phyloP scores from a whole-genome alignment of 2,329 filamentous ascomycete species.

The Pseudogymnoascus sp. region DNA sequence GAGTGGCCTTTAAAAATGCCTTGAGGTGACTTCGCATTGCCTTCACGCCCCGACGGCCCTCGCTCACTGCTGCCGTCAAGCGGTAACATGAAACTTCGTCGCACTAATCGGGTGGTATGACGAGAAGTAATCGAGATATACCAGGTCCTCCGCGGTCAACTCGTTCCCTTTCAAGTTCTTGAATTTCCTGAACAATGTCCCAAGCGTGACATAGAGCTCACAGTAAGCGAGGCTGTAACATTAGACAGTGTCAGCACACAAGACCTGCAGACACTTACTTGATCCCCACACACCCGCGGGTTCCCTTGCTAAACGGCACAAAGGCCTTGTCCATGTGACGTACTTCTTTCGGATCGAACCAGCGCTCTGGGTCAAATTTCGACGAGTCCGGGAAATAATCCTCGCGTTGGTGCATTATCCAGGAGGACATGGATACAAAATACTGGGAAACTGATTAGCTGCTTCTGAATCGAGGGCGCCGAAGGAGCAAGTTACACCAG shows the following conservation, averaged over 20 bases:
- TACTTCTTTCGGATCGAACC: conserved; percentile 18
- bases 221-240: conserved; percentile 26
- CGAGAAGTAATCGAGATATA: conserved; percentile 27
- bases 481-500: conserved; percentile 20
- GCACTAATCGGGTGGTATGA: conserved; percentile 17
- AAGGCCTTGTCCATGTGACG: conserved; percentile 27
- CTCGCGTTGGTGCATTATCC: conserved; percentile 27
- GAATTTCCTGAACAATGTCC: conserved; percentile 26
- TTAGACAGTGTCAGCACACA: neutral
- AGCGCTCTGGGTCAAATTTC: conserved; percentile 30
- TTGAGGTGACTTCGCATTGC: neutral
- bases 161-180: conserved; percentile 18
- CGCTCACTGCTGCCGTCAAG: neutral
- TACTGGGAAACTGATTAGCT: conserved; percentile 9
- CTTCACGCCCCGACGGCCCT: neutral
- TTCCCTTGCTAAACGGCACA: conserved; percentile 22
- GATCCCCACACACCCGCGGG: conserved; percentile 13
- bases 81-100: conserved; percentile 20
- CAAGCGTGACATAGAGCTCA: conserved; percentile 29
- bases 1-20: neutral
- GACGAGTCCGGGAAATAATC: conserved; percentile 27
- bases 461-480: neutral
- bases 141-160: conserved; percentile 20
- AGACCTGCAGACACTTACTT: conserved; percentile 10
- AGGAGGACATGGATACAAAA: conserved; percentile 29